These are phyloP conservation scores for Mariannaea elegans DNA, from an alignment of 2,329 filamentous ascomycete genomes.

Conservation along the genomic window DNA sequence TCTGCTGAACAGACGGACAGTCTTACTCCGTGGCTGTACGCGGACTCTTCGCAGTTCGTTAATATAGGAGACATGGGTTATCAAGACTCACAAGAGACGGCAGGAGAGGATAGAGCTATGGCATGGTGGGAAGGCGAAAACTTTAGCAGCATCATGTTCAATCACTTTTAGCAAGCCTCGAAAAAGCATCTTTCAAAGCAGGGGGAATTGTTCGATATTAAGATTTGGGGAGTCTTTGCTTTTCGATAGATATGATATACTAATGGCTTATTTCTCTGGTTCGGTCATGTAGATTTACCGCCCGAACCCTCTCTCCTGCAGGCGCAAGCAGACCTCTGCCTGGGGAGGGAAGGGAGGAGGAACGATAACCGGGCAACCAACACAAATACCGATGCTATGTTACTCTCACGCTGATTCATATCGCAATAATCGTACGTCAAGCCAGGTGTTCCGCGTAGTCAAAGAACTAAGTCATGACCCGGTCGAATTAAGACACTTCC, in stretches of 20 bases:
- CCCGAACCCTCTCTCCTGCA: no score
- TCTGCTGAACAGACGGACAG: constrained; percentile 46
- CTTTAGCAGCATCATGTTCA: constrained; percentile 51
- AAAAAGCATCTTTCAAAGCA: not conserved
- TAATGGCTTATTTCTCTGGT: no score
- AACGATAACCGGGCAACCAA: no score
- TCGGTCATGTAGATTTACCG: no score
- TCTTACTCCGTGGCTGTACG: constrained; percentile 54
- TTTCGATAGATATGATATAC: not conserved
- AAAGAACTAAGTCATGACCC: no score
- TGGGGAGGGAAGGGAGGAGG: no score
- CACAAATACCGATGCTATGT: no score
- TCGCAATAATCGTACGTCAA: no score
- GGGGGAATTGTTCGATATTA: constrained; percentile 3
- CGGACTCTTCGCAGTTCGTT: constrained; percentile 51
- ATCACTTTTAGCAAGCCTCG: constrained; percentile 43
- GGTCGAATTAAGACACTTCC: no score
- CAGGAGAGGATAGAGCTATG: constrained; percentile 37
- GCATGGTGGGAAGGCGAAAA: constrained; percentile 54
- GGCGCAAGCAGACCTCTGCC: no score
- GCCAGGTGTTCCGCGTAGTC: no score
- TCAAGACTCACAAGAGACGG: constrained; percentile 39
- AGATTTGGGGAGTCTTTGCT: not conserved
- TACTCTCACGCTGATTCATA: no score
- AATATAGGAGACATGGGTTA: constrained; percentile 49